These are phyloP conservation scores for Citrus sp. DNA, from an alignment of 345 rosid species.

Conservation along the genomic window DNA sequence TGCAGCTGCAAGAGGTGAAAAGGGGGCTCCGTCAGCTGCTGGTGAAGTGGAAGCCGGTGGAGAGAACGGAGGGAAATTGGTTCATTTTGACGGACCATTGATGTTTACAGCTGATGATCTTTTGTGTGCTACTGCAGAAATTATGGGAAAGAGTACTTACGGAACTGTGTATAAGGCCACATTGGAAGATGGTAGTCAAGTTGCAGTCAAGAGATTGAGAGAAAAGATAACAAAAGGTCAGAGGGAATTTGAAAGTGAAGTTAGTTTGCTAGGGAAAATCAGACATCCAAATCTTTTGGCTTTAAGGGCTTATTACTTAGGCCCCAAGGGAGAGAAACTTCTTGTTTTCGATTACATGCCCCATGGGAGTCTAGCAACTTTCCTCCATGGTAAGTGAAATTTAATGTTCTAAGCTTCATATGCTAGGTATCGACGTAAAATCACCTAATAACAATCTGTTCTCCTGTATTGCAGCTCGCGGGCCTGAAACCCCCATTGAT, in stretches of 20 bases:
- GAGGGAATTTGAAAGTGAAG: conserved; percentile 79
- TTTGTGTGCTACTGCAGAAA: conserved; percentile 95
- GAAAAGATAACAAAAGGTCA: conserved; percentile 84
- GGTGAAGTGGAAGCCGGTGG: conserved; percentile 65
- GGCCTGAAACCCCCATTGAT: conserved; percentile 58
- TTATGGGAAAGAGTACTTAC: conserved; percentile 91
- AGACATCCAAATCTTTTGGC: conserved; percentile 82
- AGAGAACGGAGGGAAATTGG: conserved; percentile 85
- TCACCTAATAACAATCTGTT: background rate
- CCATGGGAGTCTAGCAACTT: conserved; percentile 81
- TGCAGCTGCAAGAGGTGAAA: conserved; percentile 39
- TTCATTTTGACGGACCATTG: conserved; percentile 90
- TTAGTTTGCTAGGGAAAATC: conserved; percentile 63
- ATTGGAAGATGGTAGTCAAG: conserved; percentile 89
- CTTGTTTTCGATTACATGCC: conserved; percentile 93
- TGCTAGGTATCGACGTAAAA: background rate
- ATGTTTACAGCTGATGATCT: conserved; percentile 93
- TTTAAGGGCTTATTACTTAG: conserved; percentile 83
- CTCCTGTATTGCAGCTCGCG: conserved; percentile 59
- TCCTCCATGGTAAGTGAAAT: conserved; percentile 69
- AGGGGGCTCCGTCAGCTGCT: conserved; percentile 32
- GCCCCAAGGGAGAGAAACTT: conserved; percentile 96
- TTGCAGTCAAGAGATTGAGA: conserved; percentile 84
- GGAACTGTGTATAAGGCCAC: conserved; percentile 97
- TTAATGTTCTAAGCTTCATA: background rate